phyloP scores from a whole-genome alignment of 1,139 yeast species.

The Sugiyamaella paludigena region DNA sequence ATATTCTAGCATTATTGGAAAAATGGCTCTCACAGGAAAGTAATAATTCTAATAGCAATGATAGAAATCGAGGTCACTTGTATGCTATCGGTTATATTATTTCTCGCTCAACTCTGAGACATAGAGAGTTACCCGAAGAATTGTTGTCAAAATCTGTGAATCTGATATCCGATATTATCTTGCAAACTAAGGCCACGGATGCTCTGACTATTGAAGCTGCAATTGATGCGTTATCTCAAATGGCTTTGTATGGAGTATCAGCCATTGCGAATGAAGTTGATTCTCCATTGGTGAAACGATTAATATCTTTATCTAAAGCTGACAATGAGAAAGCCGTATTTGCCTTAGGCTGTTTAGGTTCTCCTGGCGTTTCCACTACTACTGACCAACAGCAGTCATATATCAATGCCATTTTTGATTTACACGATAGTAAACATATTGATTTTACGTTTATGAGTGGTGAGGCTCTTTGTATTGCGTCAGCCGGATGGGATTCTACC shows the following conservation, averaged over 20 bases:
- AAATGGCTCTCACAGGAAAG: conserved; percentile 4
- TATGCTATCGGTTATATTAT: conserved; percentile 48
- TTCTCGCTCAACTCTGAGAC: conserved; percentile 45
- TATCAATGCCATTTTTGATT: conserved; percentile 50
- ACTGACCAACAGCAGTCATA: background rate
- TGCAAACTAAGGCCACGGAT: conserved; percentile 6
- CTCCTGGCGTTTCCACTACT: background rate
- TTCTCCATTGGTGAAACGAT: conserved; percentile 32
- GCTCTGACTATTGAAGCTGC: conserved; percentile 35
- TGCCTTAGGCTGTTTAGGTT: conserved; percentile 51
- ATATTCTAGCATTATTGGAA: conserved; percentile 12
- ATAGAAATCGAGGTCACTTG: conserved; percentile 33
- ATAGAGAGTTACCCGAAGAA: conserved; percentile 14
- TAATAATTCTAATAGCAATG: conserved; percentile 9
- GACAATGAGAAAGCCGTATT: conserved; percentile 60
- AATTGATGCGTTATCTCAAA: conserved; percentile 51
- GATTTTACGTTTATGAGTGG: conserved; percentile 79
- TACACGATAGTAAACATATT: conserved; percentile 66
- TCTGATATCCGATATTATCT: conserved; percentile 18
- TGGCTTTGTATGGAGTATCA: conserved; percentile 57
- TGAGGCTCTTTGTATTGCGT: conserved; percentile 71
- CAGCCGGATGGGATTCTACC: conserved; percentile 75
- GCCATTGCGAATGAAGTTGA: conserved; percentile 17
- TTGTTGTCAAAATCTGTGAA: conserved; percentile 17
- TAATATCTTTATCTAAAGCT: conserved; percentile 48